Evolutionary conservation across 1,284 basidiomycete species (phyloP), one percentile per base, ranked within the genome.

Genomic region (Mycena sp.): DNA sequence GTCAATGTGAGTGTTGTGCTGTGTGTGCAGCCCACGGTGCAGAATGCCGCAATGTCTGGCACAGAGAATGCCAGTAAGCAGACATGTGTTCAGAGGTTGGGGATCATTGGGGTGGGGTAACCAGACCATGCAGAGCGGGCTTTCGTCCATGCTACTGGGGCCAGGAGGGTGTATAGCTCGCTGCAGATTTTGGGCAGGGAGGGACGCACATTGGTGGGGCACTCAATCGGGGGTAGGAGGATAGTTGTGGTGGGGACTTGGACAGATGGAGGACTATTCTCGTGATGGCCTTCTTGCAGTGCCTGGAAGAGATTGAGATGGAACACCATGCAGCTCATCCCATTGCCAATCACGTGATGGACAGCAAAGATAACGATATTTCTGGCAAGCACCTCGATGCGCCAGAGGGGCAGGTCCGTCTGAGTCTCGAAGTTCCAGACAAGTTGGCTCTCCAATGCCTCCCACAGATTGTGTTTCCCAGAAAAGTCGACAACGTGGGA

Each of bases 1-100:
- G 71, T 69, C 11, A 75, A 70, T 0, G 80, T 81, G 6, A 83
- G 44, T 1, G 80, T 80, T 6, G 80, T 68, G 2, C 41, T 43
- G 50, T 68, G 64, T 23, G 64, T 19, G 50, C 67, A 61, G 54
- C 67, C 66, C 6, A 46, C 46, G 21, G 46, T 38, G 23, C 55
- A 37, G 26, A 68, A 63, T 17, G 45, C 45, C 28, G 52, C 26
- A 25, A 48, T 50, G 48, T 66, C 64, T 3, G 38, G 35, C 38
- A n/a, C 10, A 17, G 57, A 46, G 46, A 68, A 60, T 37, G 61
- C 38, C 12, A 68, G 17, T 23, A 68, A 38, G 29, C 63, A 61
- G 45, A 61, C 53, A 30, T 28, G 43, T 0, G 65, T 48, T 3
- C 38, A 32, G 45, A 66, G 41, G 9, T 35, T 30, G 25, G 54